These are phyloP conservation scores for Plenodomus lindquistii DNA, from an alignment of 2,329 filamentous ascomycete species.

Conservation along the genomic window DNA sequence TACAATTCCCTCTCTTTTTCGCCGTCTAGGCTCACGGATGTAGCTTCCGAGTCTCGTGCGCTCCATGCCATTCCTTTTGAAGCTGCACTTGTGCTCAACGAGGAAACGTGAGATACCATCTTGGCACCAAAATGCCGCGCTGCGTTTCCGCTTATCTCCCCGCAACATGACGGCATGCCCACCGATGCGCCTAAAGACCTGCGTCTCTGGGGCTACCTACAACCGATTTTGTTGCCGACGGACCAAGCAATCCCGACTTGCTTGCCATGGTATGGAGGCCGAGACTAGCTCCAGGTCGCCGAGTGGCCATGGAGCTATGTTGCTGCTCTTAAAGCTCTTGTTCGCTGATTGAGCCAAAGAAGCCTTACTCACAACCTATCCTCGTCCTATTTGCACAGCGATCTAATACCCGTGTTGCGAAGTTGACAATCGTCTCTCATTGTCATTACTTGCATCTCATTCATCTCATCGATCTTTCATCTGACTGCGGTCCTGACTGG, in stretches of 20 bases:
- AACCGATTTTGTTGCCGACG: conserved; percentile 32
- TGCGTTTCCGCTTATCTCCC: conserved; percentile 27
- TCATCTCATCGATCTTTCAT: background rate
- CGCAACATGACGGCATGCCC: conserved; percentile 32
- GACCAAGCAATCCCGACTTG: conserved; percentile 21
- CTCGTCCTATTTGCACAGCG: background rate
- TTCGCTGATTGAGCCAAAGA: background rate
- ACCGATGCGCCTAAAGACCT: conserved; percentile 12
- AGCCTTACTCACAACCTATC: background rate
- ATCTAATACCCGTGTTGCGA: background rate
- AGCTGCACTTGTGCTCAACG: background rate
- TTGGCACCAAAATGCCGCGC: conserved; percentile 28
- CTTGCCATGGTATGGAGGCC: conserved; percentile 26
- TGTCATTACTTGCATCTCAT: background rate
- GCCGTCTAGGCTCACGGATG: background rate
- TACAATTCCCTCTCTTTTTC: background rate
- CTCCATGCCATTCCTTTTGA: background rate
- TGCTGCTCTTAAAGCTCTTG: conserved; percentile 14
- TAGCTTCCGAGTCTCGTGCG: conserved; percentile 5
- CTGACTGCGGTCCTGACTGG: background rate
- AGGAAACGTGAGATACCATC: conserved; percentile 2
- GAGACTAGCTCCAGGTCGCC: conserved; percentile 17
- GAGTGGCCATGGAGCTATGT: conserved; percentile 10
- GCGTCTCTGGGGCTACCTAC: conserved; percentile 13
- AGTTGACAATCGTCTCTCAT: background rate